These are phyloP conservation scores for Aspergillus carbonarius DNA, from an alignment of 2,329 filamentous ascomycete species.

Conservation along the genomic window DNA sequence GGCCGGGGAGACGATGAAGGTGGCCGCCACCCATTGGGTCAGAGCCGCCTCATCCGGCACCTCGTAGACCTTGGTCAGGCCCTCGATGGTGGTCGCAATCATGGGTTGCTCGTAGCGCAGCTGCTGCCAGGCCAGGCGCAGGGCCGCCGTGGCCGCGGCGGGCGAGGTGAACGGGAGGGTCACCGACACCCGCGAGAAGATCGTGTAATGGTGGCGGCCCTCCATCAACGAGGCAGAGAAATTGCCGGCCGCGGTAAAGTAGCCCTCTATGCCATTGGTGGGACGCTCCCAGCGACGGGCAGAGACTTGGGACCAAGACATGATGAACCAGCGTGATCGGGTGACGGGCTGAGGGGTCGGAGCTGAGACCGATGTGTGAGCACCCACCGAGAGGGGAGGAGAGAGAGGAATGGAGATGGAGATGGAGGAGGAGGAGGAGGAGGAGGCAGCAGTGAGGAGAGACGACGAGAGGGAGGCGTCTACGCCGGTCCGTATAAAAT, in stretches of 20 bases:
- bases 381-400: no score
- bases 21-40: not conserved
- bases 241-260: not conserved
- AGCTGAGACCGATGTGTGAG: no score
- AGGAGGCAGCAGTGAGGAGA: not conserved
- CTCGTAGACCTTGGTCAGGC: not conserved
- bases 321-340: no score
- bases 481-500: no score
- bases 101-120: not conserved
- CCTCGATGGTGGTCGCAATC: not conserved
- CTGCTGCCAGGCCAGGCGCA: not conserved
- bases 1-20: constrained; percentile 8
- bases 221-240: not conserved
- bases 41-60: not conserved
- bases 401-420: not conserved
- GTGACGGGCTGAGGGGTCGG: no score
- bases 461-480: no score
- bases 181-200: not conserved
- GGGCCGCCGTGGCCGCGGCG: not conserved
- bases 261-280: constrained; percentile 1
- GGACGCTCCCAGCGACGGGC: not conserved
- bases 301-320: not conserved
- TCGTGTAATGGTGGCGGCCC: not conserved
- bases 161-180: not conserved
- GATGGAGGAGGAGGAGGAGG: no score